Base-by-base conservation (phyloP, 2,329 filamentous ascomycete genomes). In the Paecilomyces niveus region DNA sequence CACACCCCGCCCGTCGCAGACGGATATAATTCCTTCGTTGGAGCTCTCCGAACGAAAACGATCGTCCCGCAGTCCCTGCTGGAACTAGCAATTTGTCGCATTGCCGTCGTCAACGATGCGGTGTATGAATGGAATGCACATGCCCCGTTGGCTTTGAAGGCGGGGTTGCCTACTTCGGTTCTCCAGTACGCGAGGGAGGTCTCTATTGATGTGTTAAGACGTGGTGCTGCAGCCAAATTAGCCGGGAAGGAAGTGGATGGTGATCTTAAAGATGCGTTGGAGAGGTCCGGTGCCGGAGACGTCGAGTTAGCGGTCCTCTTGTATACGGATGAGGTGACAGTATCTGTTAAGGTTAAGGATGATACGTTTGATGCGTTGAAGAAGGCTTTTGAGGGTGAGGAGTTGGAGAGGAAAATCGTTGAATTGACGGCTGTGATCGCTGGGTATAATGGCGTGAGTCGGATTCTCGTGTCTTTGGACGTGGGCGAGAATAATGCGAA, bases 111-210 rank as follows among this genome's bases (percentile, higher is more conserved):
- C 63, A 95, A 93, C 71, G 72, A 80, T 29, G 91, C 91, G 1
- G 89, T 89, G 82, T 95, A 92, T 73, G 91, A 96, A 72, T 95
- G 90, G 90, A 83, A 78, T 39, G 85, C 89, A 59, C 91, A 96
- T 71, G 87, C 87, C 8, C 89, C 90, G 7, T 78, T 93, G 7
- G 80, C 74, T 1, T 56, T 78, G 58, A 73, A 72, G 57, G 73
- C 69, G 1, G 74, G 74, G 0, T 63, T 76, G 7, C 58, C 64
- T 24, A 63, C 67, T 1, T 67, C 62, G n/a, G 69, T 69, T 53
- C 56, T 92, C 13, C 82, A 84, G 2, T 78, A 77, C 1, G 75
- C 75, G 21, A 86, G 81, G 0, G 64, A 60, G 0, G 39, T 92
- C 15, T 82, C 85, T 0, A n/a, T 18, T 45, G 18, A 8, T 6